Conservation (phyloP, 2,329 filamentous ascomycete species). For the Xylogone sp. region DNA sequence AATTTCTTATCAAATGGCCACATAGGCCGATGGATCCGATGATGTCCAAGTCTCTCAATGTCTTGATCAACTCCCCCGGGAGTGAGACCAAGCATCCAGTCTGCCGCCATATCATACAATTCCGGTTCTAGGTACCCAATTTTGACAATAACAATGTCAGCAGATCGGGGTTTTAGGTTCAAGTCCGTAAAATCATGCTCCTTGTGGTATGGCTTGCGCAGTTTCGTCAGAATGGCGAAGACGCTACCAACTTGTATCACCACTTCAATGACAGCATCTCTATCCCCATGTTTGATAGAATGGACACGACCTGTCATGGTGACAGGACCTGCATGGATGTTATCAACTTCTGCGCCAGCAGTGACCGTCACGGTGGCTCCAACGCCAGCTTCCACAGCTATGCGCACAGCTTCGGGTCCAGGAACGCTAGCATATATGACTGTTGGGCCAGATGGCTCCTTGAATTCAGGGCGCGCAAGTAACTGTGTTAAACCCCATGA, state of each 20-base stretch:
- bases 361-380: slow-evolving; percentile 46
- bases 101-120: slow-evolving; percentile 48
- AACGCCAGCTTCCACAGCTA: slow-evolving; percentile 40
- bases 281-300: slow-evolving; percentile 46
- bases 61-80: slow-evolving; percentile 53
- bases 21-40: slow-evolving; percentile 45
- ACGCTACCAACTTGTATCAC: slow-evolving; percentile 47
- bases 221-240: slow-evolving; percentile 47
- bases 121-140: slow-evolving; percentile 54
- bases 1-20: slow-evolving; percentile 40
- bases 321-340: slow-evolving; percentile 43
- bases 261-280: slow-evolving; percentile 41
- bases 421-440: slow-evolving; percentile 53
- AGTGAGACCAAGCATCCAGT: slow-evolving; percentile 51
- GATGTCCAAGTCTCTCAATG: slow-evolving; percentile 43
- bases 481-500: slow-evolving; percentile 46
- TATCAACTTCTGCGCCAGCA: slow-evolving; percentile 45
- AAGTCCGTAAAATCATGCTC: slow-evolving; percentile 49
- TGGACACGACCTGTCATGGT: slow-evolving; percentile 48
- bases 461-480: slow-evolving; percentile 42
- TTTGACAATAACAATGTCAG: slow-evolving; percentile 51
- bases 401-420: slow-evolving; percentile 38
- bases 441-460: slow-evolving; percentile 29
- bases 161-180: slow-evolving; percentile 38
- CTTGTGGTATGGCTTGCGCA: slow-evolving; percentile 50